Base-by-base conservation (phyloP, 371 early-diverging fungal genomes). In the Rhizopus sp. region DNA sequence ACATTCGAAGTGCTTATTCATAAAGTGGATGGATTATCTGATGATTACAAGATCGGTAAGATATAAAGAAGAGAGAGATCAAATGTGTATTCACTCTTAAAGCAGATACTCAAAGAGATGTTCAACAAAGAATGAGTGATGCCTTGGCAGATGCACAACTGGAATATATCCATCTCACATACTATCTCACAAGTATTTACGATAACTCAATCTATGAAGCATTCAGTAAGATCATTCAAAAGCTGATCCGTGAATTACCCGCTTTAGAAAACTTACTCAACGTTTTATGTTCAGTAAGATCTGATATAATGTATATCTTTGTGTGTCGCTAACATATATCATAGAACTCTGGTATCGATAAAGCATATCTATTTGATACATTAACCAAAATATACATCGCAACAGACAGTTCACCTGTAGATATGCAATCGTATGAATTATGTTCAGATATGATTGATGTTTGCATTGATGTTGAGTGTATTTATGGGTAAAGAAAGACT, bases 361-460 rank as follows among this genome's bases (percentile, higher is more conserved):
- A 97, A 68, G 94, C 94, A 10, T 97, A 94, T 68, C 70, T 97
- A 45, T 95, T 97, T 65, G 98, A 97, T 68, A 82, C 88, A 8
- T 56, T 82, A 34, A 90, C 91, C 32, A 95, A 96, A 68, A 87
- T 97, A 32, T 97, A 96, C 62, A 84, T 97, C 57, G 96, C 98
- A 3, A 96, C 95, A 5, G 98, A 97, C 59, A 87, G 89, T 46
- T 92, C 95, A 2, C 97, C 98, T 4, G 94, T 94, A 33, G 95
- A 94, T 63, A 86, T 94, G 77, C 93, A 93, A 60, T 85, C 89
- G 3, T 97, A 95, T 72, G 92, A 92, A 72, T 85, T 97, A 38
- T 95, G 97, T 62, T 86, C 88, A 47, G 93, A 97, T 66, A 96
- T 95, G 88, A 94, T 97, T 71, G 97, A 94, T 58, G 93, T 94